Percentiles rank a stretch among this genome's conserved stretches.
These are phyloP conservation scores for Lactarius pseudohatsudake DNA, from an alignment of 768 basidiomycete genomes.

Conservation along the genomic window DNA sequence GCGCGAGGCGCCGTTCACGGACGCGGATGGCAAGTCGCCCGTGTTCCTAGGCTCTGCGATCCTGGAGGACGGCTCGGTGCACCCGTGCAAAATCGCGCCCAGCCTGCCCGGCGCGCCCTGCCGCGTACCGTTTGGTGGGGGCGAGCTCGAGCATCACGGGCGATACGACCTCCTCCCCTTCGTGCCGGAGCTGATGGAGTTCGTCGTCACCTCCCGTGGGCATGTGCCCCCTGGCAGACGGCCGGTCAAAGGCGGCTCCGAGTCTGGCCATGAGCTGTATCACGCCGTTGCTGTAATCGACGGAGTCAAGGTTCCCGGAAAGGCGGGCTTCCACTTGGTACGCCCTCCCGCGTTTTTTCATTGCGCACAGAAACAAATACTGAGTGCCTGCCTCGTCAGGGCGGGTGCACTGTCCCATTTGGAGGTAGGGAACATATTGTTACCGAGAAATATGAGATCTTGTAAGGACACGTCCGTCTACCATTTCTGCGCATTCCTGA, in stretches of 20 bases:
- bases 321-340: slow-evolving; percentile 69
- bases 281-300: slow-evolving; percentile 59
- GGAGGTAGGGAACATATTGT: slow-evolving; percentile 38
- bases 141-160: slow-evolving; percentile 58
- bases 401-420: slow-evolving; percentile 14
- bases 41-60: slow-evolving; percentile 76
- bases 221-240: slow-evolving; percentile 54
- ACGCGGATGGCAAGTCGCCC: slow-evolving; percentile 56
- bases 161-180: slow-evolving; percentile 78
- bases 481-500: slow-evolving; percentile 5
- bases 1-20: slow-evolving; percentile 53
- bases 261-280: slow-evolving; percentile 61
- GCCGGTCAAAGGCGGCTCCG: slow-evolving; percentile 74
- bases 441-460: slow-evolving; percentile 43
- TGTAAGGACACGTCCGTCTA: slow-evolving; percentile 36
- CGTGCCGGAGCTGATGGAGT: slow-evolving; percentile 67
- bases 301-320: slow-evolving; percentile 64
- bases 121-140: slow-evolving; percentile 63
- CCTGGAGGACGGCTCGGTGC: slow-evolving; percentile 55
- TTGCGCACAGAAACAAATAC: slow-evolving; percentile 36
- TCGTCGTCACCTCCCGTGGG: slow-evolving; percentile 62
- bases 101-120: slow-evolving; percentile 45
- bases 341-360: slow-evolving; percentile 6
- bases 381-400: not conserved
- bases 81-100: slow-evolving; percentile 81